Conservation (phyloP, 1,284 basidiomycete genomes). For the Ganoderma sp. region DNA sequence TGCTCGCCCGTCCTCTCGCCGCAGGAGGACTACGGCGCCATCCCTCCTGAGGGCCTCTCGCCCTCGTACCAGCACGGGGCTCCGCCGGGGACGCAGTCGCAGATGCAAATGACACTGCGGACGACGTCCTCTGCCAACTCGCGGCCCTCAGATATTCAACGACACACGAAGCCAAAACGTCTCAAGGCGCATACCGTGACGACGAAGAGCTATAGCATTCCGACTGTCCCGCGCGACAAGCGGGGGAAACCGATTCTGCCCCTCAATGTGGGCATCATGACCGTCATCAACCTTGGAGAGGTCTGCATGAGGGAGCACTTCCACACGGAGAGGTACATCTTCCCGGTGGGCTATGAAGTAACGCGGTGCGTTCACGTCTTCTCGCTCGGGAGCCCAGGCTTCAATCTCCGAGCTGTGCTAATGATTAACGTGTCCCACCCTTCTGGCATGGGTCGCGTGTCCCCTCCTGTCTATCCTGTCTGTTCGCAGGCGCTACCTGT, state of each 20-base stretch:
- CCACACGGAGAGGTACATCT: conserved; percentile 84
- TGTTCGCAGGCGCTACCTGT: conserved; percentile 67
- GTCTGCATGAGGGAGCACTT: conserved; percentile 82
- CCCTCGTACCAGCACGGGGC: conserved; percentile 33
- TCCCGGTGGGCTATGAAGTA: conserved; percentile 83
- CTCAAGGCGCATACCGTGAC: conserved; percentile 80
- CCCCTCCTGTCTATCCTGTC: conserved; percentile 7
- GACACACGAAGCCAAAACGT: conserved; percentile 68
- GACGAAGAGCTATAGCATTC: conserved; percentile 74
- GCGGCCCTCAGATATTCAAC: conserved; percentile 49
- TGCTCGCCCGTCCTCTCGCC: conserved; percentile 38
- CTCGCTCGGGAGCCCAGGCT: not conserved
- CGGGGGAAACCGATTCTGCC: conserved; percentile 70
- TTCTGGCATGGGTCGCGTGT: not conserved
- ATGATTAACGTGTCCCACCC: conserved; percentile 23
- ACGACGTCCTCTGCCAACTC: conserved; percentile 33
- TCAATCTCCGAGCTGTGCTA: conserved; percentile 14
- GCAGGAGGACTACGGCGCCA: conserved; percentile 34
- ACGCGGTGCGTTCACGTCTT: conserved; percentile 58
- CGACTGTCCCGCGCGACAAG: conserved; percentile 74
- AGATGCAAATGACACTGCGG: conserved; percentile 40
- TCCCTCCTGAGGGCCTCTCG: conserved; percentile 29
- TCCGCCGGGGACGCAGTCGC: conserved; percentile 29
- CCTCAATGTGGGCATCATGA: conserved; percentile 82
- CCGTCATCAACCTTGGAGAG: conserved; percentile 70